Conservation (phyloP, 129 eudicot species). For the Ambrosia artemisiifolia region DNA sequence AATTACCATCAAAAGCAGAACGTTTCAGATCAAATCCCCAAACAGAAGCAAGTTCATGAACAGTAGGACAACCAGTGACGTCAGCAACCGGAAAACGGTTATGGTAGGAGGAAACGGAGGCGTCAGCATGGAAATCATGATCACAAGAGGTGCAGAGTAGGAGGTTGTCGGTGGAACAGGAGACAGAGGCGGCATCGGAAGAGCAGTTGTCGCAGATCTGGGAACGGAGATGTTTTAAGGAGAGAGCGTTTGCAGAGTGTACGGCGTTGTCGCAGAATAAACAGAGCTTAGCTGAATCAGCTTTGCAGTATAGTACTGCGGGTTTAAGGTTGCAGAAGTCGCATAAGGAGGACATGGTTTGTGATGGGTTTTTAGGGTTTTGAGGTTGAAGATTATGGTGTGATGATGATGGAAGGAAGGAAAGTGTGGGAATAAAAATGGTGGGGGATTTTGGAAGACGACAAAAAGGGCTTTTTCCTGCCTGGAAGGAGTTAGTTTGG, state of each 20-base stretch:
- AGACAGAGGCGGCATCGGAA: not conserved
- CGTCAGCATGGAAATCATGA: not conserved
- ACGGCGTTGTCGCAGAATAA: slow-evolving; percentile 71
- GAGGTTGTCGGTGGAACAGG: not conserved
- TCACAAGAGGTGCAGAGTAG: not conserved
- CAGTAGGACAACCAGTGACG: slow-evolving; percentile 64
- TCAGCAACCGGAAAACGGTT: slow-evolving; percentile 43
- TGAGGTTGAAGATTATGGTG: not conserved
- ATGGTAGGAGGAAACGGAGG: slow-evolving; percentile 21
- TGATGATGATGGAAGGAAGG: not conserved
- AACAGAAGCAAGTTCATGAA: slow-evolving; percentile 44
- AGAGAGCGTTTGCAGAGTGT: slow-evolving; percentile 91
- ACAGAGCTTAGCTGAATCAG: slow-evolving; percentile 88
- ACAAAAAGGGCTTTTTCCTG: slow-evolving; percentile 23
- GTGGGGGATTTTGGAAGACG: not conserved
- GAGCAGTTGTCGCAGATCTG: slow-evolving; percentile 81
- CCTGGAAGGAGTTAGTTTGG: slow-evolving; percentile 16
- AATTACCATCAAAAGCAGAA: slow-evolving; percentile 17
- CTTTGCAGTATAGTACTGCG: slow-evolving; percentile 75
- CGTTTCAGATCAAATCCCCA: slow-evolving; percentile 55
- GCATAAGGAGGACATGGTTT: slow-evolving; percentile 32
- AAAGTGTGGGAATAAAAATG: not conserved
- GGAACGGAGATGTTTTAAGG: slow-evolving; percentile 68
- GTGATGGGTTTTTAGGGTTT: too few species aligned
- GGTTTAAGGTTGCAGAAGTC: slow-evolving; percentile 63